phyloP scores from a whole-genome alignment of 148 eudicot species.

The Rhododendron simsii region DNA sequence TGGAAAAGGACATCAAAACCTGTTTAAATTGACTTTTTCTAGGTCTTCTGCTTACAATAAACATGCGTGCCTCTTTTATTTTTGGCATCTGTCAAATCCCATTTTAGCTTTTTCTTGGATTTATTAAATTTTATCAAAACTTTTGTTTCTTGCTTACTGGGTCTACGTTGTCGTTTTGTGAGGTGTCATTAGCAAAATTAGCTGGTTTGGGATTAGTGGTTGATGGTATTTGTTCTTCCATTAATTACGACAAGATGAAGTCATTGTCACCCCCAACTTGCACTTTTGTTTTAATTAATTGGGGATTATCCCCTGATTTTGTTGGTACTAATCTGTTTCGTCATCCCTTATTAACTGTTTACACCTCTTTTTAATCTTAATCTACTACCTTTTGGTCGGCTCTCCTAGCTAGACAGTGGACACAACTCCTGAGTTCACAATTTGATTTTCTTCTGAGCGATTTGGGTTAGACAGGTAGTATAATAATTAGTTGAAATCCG shows the following conservation, averaged over 20 bases:
- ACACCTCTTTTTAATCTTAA: background rate
- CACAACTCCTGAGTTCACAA: background rate
- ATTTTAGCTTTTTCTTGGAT: background rate
- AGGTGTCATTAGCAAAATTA: conserved; percentile 1
- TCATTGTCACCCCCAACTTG: conserved; percentile 7
- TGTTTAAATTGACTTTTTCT: conserved; percentile 22
- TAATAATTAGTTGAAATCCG: background rate
- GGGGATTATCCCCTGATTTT: conserved; percentile 8
- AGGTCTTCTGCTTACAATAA: conserved; percentile 3
- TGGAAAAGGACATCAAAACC: conserved; percentile 20
- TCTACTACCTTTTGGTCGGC: background rate
- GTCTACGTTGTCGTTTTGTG: background rate
- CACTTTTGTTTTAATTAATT: conserved; percentile 3
- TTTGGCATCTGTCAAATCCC: background rate
- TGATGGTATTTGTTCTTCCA: background rate
- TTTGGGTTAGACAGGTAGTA: background rate
- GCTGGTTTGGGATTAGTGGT: conserved; percentile 1
- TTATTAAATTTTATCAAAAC: background rate
- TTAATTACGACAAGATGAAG: conserved; percentile 9
- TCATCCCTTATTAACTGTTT: background rate
- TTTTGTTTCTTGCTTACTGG: background rate
- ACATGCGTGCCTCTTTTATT: background rate
- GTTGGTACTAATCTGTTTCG: background rate
- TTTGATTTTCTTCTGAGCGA: background rate
- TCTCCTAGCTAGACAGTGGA: background rate